phyloP scores from a whole-genome alignment of 345 rosid genomes.

The Moricandia arvensis region DNA sequence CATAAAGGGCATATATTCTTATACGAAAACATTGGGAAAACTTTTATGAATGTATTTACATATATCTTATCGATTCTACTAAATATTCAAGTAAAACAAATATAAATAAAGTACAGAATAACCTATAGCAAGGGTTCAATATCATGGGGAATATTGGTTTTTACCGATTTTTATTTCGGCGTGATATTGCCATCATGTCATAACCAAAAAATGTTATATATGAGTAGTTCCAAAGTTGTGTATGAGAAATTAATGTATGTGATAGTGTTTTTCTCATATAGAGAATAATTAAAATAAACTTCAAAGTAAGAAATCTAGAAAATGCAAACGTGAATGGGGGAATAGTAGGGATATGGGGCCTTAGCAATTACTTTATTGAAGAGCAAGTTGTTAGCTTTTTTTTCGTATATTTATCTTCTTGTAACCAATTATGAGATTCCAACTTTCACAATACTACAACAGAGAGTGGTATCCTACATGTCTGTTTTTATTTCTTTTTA shows the following conservation, averaged over 20 bases:
- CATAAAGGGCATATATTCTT: background rate
- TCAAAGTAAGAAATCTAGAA: background rate
- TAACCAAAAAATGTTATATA: constrained; percentile 5
- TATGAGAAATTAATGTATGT: constrained; percentile 1
- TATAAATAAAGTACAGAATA: constrained; percentile 13
- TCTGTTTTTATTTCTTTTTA: constrained; percentile 1
- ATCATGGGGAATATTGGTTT: constrained; percentile 2
- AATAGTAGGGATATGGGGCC: constrained; percentile 34
- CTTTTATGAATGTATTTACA: background rate
- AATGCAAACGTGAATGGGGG: constrained; percentile 34
- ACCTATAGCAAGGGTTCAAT: constrained; percentile 11
- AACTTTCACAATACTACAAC: constrained; percentile 35
- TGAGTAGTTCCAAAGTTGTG: constrained; percentile 22
- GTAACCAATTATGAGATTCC: constrained; percentile 40
- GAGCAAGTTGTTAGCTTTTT: constrained; percentile 35
- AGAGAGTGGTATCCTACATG: constrained; percentile 39
- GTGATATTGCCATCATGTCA: constrained; percentile 26
- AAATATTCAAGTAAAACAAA: background rate
- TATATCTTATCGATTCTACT: constrained; percentile 5
- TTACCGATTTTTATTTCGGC: background rate
- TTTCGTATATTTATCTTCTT: constrained; percentile 22
- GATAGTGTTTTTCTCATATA: constrained; percentile 8
- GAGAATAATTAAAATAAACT: constrained; percentile 9
- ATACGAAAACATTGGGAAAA: background rate
- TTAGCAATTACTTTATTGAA: constrained; percentile 29